Base-by-base conservation (phyloP, 1,284 basidiomycete species). In the Cronartium quercuum region DNA sequence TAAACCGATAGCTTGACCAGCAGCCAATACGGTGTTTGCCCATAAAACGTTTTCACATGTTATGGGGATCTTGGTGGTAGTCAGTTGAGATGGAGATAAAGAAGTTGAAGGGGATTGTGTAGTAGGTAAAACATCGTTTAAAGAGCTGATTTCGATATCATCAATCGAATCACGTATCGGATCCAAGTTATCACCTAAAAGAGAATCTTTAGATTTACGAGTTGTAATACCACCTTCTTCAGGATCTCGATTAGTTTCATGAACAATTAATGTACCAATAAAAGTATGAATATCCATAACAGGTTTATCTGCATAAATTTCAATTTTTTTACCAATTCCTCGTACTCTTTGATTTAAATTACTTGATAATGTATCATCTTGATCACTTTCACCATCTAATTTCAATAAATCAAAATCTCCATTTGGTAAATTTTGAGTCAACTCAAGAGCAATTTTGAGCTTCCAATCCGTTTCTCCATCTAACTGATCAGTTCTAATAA, bases 391-490 rank as follows among this genome's bases (percentile, higher is more conserved):
- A 0, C 91, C 93, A 78, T 91, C 89, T 13, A 95, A 83, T 6
- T 85, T 82, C 29, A 90, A 85, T 2, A 98, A 82, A 34, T 89
- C 89, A 21, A 83, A 84, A 78, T 91, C 85, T 51, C 73, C 73
- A 5, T 85, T 87, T 0, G 84, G 84, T 76, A 95, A 82, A 78
- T 88, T 88, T 83, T 97, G 94, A 38, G 90, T 92, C 35, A 89
- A 85, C 1, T 89, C 87, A 3, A 96, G 89, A 0, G 95, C 94
- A 0, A 97, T 89, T 10, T 92, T 88, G 66, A 98, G 84, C 82
- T 99, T 99, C 96, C 96, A 98, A 80, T 98, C 96, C 0, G 96
- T 99, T 83, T 99, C 96, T 60, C 96, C 96, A 79, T 99, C 96
- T 10, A 99, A 86, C 81, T 98, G 96, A 82, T 99, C 96, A 0